Evolutionary conservation across 108 stramenopile genomes (phyloP).

Genomic region (Cyclostephanos invisitatus): DNA sequence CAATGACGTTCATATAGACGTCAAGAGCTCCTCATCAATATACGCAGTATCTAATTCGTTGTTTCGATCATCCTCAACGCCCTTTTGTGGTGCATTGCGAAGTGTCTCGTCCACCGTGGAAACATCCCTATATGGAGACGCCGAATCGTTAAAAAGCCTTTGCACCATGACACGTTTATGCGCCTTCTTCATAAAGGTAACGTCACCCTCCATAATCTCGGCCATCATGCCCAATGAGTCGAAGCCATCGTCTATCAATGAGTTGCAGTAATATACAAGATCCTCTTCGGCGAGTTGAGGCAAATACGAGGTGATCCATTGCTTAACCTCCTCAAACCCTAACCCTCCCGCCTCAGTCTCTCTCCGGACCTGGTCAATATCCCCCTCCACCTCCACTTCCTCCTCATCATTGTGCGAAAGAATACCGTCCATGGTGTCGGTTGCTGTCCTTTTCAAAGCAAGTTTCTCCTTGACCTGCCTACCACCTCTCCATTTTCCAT

Average conservation of each 20-base stretch:
- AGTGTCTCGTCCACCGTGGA: constrained; percentile 34
- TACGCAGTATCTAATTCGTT: too few species aligned
- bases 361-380: too few species aligned
- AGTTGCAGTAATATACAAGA: constrained; percentile 18
- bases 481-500: too few species aligned
- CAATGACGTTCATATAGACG: too few species aligned
- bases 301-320: constrained; percentile 30
- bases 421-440: too few species aligned
- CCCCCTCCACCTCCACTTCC: too few species aligned
- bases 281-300: constrained; percentile 36
- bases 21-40: too few species aligned
- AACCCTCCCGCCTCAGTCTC: too few species aligned
- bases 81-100: constrained; percentile 21
- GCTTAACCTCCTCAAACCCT: constrained; percentile 19
- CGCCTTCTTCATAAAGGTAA: constrained; percentile 48
- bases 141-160: constrained; percentile 14
- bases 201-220: constrained; percentile 27
- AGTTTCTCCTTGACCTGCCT: too few species aligned
- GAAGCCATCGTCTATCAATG: constrained; percentile 43
- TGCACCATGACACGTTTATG: constrained; percentile 29
- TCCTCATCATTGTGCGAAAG: too few species aligned
- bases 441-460: too few species aligned
- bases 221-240: constrained; percentile 42
- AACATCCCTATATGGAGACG: constrained; percentile 2
- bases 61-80: too few species aligned